Evolutionary conservation across 2,329 filamentous ascomycete genomes (phyloP).

Genomic region (Aspergillus phoenicis): DNA sequence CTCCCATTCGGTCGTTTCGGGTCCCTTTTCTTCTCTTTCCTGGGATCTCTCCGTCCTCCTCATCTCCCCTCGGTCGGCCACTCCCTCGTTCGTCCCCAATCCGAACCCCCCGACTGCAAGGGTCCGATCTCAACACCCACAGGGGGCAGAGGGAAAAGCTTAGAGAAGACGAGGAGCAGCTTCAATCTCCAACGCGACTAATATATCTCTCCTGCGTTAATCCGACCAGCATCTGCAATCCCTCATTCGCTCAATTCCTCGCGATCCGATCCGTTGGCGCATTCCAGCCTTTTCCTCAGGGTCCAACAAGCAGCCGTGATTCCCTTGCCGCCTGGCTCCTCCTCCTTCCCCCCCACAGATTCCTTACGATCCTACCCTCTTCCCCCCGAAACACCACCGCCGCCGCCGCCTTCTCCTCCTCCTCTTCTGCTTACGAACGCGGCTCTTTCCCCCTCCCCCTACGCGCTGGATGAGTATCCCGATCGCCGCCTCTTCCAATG

Average conservation of each 20-base stretch:
- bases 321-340: conserved; percentile 12
- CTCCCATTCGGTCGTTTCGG: no score
- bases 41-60: conserved; percentile 5
- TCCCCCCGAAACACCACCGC: background rate
- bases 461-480: conserved; percentile 41
- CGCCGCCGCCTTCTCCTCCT: conserved; percentile 6
- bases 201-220: background rate
- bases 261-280: conserved; percentile 14
- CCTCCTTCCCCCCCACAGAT: conserved; percentile 3
- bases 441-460: conserved; percentile 5
- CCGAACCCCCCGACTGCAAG: background rate
- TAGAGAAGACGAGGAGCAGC: background rate
- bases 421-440: conserved; percentile 8
- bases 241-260: background rate
- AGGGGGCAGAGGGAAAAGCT: background rate
- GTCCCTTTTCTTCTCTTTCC: no score
- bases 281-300: conserved; percentile 20
- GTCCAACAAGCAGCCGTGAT: conserved; percentile 14
- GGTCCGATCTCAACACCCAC: background rate
- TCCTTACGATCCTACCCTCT: background rate
- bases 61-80: conserved; percentile 8
- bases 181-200: background rate
- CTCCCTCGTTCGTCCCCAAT: background rate
- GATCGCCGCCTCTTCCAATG: conserved; percentile 44
- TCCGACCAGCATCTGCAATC: background rate